Conservation (phyloP, 2,329 filamentous ascomycete genomes). For the Fusarium foetens region DNA sequence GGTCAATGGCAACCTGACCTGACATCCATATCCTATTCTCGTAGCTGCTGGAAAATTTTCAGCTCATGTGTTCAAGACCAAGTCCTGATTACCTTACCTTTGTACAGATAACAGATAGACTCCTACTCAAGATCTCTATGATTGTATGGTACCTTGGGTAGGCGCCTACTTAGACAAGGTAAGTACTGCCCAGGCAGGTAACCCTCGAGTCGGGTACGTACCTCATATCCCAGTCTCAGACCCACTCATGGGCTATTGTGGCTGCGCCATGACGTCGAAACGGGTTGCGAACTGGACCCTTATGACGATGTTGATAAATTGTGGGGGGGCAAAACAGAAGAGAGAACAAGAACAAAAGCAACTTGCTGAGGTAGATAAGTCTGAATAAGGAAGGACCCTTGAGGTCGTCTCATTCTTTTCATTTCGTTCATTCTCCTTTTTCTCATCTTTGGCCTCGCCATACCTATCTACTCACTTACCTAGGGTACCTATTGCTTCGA, state of each 20-base stretch:
- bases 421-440: neutral
- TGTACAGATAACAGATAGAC: neutral
- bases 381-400: slow-evolving; percentile 8
- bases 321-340: slow-evolving; percentile 1
- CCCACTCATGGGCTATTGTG: slow-evolving; percentile 1
- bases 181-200: no score
- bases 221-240: neutral
- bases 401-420: neutral
- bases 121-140: neutral
- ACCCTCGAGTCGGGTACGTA: neutral
- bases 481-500: neutral
- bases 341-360: slow-evolving; percentile 1
- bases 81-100: neutral
- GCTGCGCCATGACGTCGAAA: slow-evolving; percentile 37
- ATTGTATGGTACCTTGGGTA: neutral
- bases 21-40: neutral
- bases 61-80: neutral
- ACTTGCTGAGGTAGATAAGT: slow-evolving; percentile 3
- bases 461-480: neutral
- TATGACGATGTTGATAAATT: slow-evolving; percentile 31
- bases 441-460: neutral
- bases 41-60: neutral
- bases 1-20: neutral
- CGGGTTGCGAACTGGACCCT: slow-evolving; percentile 28
- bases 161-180: no score